These are phyloP conservation scores for Prunus dulcis DNA, from an alignment of 306 rosid genomes.

Conservation along the genomic window DNA sequence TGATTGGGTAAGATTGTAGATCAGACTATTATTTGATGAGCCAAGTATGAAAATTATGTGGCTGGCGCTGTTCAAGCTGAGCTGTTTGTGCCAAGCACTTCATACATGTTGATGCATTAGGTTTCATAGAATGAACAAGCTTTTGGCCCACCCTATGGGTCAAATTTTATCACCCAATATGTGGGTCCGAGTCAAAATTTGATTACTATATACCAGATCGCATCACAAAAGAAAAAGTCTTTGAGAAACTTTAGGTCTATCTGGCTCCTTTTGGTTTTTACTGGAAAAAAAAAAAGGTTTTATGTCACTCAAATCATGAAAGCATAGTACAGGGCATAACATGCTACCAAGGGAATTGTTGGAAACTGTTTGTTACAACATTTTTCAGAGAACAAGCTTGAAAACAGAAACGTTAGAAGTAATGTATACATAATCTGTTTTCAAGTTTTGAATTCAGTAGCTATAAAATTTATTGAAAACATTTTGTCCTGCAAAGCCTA, in stretches of 20 bases:
- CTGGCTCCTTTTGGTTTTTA: background rate
- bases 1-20: conserved; percentile 46
- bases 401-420: too few relatives aligned
- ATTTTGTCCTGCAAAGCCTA: background rate
- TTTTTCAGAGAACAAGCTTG: too few relatives aligned
- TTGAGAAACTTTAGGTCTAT: background rate
- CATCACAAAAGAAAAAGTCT: conserved; percentile 1
- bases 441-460: background rate
- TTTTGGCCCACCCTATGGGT: background rate
- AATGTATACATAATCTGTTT: too few relatives aligned
- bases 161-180: background rate
- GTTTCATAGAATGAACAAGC: too few relatives aligned
- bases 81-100: background rate
- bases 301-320: too few relatives aligned
- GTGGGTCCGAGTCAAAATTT: background rate
- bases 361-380: too few relatives aligned
- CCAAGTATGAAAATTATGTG: background rate
- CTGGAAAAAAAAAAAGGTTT: too few relatives aligned
- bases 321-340: background rate
- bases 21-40: background rate
- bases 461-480: too few relatives aligned
- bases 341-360: background rate
- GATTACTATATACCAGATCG: background rate
- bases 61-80: background rate
- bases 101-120: background rate